These are phyloP conservation scores for Trifolium repens DNA, from an alignment of 306 rosid genomes.

Conservation along the genomic window DNA sequence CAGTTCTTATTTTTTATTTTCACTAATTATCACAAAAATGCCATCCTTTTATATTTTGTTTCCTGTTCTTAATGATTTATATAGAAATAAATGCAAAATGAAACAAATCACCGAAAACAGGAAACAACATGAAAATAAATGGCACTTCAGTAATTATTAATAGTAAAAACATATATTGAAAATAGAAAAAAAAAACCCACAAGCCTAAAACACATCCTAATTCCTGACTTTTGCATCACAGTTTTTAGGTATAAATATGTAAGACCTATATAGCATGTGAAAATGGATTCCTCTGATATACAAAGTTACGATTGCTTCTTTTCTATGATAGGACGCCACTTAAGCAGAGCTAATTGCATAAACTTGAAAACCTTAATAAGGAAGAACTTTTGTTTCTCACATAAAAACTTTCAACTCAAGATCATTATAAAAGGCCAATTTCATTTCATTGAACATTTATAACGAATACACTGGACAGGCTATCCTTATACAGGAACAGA, in stretches of 20 bases:
- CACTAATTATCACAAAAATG: not conserved
- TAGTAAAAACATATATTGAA: not conserved
- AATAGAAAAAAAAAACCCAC: not conserved
- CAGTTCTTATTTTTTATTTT: not conserved
- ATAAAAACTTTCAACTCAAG: slow-evolving; percentile 8
- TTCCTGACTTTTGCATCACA: not conserved
- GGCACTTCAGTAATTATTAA: not conserved
- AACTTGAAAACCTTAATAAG: slow-evolving; percentile 24
- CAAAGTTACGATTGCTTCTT: not conserved
- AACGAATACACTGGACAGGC: not conserved
- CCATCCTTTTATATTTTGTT: not conserved
- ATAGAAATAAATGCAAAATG: not conserved
- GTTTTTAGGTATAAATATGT: not conserved
- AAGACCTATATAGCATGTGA: not conserved
- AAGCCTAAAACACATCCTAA: not conserved
- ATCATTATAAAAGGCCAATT: slow-evolving; percentile 8
- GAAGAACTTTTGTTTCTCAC: slow-evolving; percentile 14
- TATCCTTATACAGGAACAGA: not conserved
- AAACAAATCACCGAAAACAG: slow-evolving; percentile 1
- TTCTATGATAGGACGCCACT: not conserved
- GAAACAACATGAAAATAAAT: not conserved
- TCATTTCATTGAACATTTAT: not conserved
- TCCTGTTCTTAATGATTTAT: not conserved
- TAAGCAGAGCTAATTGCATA: slow-evolving; percentile 10
- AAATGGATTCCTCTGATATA: slow-evolving; percentile 4